These are phyloP conservation scores for Diplodia mutila DNA, from an alignment of 2,329 filamentous ascomycete genomes.

Conservation along the genomic window DNA sequence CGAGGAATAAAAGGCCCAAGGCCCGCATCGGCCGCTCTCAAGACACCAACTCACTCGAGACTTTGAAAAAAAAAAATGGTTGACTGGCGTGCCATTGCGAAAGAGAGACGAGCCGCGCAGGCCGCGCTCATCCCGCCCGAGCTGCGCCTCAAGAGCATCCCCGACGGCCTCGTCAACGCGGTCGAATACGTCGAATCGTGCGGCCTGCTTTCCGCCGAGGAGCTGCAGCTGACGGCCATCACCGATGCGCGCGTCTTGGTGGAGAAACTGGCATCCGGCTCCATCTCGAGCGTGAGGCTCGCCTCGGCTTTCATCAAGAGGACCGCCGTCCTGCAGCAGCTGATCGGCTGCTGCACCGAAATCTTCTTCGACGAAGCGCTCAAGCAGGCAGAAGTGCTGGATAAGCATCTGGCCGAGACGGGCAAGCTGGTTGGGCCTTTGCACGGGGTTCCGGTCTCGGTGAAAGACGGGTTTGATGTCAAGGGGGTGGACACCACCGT, in stretches of 20 bases:
- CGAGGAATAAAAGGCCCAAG: not conserved
- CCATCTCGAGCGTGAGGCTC: conserved; percentile 47
- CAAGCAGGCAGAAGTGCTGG: conserved; percentile 45
- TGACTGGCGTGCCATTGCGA: conserved; percentile 7
- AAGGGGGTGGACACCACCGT: conserved; percentile 54
- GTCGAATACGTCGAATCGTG: conserved; percentile 25
- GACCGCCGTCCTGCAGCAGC: conserved; percentile 61
- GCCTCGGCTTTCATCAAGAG: conserved; percentile 58
- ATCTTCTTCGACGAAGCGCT: conserved; percentile 52
- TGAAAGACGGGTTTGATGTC: conserved; percentile 57
- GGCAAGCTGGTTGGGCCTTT: conserved; percentile 48
- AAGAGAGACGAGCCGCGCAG: not conserved
- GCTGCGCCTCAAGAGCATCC: not conserved
- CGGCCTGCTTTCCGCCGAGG: conserved; percentile 38
- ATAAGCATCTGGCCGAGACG: conserved; percentile 43
- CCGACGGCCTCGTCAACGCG: not conserved
- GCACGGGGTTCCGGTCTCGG: conserved; percentile 53
- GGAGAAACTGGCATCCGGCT: conserved; percentile 32
- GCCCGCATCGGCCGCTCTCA: not conserved
- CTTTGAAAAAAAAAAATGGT: not conserved
- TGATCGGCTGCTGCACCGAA: conserved; percentile 51
- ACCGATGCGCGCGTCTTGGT: conserved; percentile 39
- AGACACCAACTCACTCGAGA: too few relatives aligned
- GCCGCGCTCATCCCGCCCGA: not conserved
- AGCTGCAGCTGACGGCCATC: conserved; percentile 42